A percentile compares a stretch with the other conserved stretches of the same genome.
Conservation (phyloP, 371 early-diverging fungal species). For the Circinella umbellata region DNA sequence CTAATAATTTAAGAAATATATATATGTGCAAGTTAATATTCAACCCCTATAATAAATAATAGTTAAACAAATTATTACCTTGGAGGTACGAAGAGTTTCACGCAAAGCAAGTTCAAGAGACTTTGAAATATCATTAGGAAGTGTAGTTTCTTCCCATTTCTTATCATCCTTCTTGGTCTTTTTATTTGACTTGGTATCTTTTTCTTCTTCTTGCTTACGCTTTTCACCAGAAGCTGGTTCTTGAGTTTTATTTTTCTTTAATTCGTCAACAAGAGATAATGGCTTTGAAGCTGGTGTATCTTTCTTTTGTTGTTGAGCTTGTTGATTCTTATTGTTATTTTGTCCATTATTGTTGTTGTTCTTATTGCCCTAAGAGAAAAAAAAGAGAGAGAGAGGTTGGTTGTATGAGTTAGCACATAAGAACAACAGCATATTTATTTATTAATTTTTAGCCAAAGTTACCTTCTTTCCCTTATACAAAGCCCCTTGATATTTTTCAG, state of each 20-base stretch:
- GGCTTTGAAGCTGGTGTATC: constrained; percentile 24
- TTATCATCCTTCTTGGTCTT: constrained; percentile 23
- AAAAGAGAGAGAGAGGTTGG: too few relatives aligned
- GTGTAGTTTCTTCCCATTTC: constrained; percentile 34
- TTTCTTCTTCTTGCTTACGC: constrained; percentile 35
- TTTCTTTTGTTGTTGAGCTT: constrained; percentile 14
- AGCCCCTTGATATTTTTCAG: constrained; percentile 86
- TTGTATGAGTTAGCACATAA: too few relatives aligned
- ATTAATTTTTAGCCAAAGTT: constrained; percentile 16
- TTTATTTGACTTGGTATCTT: constrained; percentile 10
- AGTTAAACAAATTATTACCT: background rate
- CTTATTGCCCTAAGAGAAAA: constrained; percentile 27
- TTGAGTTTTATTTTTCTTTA: constrained; percentile 49
- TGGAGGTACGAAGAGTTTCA: constrained; percentile 33
- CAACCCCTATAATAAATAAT: too few relatives aligned
- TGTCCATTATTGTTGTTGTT: constrained; percentile 25
- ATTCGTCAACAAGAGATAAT: constrained; percentile 65
- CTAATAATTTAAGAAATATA: constrained; percentile 11
- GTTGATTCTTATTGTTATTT: constrained; percentile 31
- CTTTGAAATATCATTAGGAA: constrained; percentile 29
- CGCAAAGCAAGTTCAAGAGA: constrained; percentile 36
- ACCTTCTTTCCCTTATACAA: constrained; percentile 61
- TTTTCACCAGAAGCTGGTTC: constrained; percentile 20
- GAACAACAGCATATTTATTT: constrained; percentile 15
- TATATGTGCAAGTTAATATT: background rate